Percentiles rank a stretch among this genome's conserved stretches.
These are phyloP conservation scores for Fragaria ananassa DNA, from an alignment of 306 rosid genomes.

Conservation along the genomic window DNA sequence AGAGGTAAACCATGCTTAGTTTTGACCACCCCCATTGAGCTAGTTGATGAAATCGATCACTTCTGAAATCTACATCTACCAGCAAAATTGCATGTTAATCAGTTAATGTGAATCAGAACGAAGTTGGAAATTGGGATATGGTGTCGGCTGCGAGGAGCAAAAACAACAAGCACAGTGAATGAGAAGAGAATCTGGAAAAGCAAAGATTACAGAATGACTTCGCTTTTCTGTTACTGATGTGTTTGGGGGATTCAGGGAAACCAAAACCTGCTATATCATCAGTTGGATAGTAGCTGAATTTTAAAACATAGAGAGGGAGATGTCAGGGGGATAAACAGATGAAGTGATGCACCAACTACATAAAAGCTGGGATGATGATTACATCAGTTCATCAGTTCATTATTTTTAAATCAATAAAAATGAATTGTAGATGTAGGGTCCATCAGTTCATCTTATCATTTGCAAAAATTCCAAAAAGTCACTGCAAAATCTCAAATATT, in stretches of 20 bases:
- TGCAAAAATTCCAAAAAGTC: neutral
- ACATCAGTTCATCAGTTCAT: no score
- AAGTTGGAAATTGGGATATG: neutral
- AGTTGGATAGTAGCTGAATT: neutral
- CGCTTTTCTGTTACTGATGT: neutral
- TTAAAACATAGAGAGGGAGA: neutral
- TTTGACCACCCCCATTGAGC: neutral
- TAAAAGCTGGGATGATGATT: neutral
- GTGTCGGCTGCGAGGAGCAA: conserved; percentile 3
- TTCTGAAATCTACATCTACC: neutral
- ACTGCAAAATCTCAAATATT: neutral
- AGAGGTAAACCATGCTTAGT: neutral
- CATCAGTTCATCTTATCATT: neutral
- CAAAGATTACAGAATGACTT: neutral
- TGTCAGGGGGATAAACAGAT: neutral
- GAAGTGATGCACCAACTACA: neutral
- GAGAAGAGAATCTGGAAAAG: conserved; percentile 5
- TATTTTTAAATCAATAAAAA: neutral
- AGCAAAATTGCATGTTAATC: neutral
- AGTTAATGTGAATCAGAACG: neutral
- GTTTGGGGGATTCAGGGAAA: conserved; percentile 7
- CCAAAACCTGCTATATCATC: neutral
- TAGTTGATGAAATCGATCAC: neutral
- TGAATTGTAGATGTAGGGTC: neutral
- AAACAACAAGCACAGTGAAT: neutral